Evolutionary conservation across 208 protist species (phyloP), one percentile per base, ranked within the genome.

Genomic region (Blechomonas ayalai): DNA sequence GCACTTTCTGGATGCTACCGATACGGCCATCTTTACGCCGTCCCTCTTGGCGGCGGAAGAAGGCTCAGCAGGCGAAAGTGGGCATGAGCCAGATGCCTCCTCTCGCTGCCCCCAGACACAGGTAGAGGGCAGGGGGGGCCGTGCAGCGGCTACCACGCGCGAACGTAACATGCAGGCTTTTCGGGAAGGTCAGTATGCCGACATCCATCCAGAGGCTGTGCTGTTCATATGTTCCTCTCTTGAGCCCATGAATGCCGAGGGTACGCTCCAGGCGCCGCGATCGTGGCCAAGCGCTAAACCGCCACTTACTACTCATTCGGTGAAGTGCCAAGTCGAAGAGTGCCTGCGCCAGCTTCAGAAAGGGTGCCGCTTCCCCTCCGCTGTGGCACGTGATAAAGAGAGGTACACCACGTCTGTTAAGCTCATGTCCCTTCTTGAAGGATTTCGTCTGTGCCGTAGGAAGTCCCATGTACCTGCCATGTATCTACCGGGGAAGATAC

Each of bases 1-100:
- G 1, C 33, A 20, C 5, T 78, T 89, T 34, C 48, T 77, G 1
- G 80, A 89, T 41, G 77, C 73, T 44, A 73, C 63, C 3, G 62
- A 77, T 41, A 23, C 51, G 0, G 34, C 28, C 4, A 36, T 66
- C 3, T 59, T 77, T 28, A 42, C 46, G 3, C 56, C 64, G 2
- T n/a, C 42, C 12, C 22, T 48, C 3, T 13, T 49, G 26, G 25
- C 13, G n/a, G n/a, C n/a, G n/a, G n/a, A n/a, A n/a, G n/a, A n/a
- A n/a, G n/a, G n/a, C n/a, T n/a, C n/a, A n/a, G n/a, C n/a, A n/a
- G n/a, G n/a, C n/a, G n/a, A n/a, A n/a, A n/a, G n/a, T n/a, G n/a
- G n/a, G n/a, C n/a, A n/a, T n/a, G n/a, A n/a, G n/a, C n/a, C n/a
- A n/a, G n/a, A n/a, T n/a, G n/a, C n/a, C n/a, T n/a, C n/a, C n/a